These are phyloP conservation scores for Penicillium tannophilum DNA, from an alignment of 495 filamentous ascomycete species.

Conservation along the genomic window DNA sequence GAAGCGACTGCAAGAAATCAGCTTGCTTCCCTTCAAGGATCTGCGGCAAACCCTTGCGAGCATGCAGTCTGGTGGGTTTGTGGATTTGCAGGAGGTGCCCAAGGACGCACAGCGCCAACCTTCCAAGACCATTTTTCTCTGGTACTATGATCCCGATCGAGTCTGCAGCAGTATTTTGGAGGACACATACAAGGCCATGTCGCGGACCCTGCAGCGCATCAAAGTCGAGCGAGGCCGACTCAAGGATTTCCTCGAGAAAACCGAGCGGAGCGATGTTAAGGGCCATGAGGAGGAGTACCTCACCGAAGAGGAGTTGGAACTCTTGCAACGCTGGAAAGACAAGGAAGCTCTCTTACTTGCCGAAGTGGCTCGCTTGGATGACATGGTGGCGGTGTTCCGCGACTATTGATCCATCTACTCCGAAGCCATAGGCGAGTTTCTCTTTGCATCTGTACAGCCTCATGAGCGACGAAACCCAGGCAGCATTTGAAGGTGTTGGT, in stretches of 20 bases:
- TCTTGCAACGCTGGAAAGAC: conserved; percentile 66
- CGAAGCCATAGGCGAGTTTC: background rate
- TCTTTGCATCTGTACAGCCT: conserved; percentile 17
- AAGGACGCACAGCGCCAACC: conserved; percentile 77
- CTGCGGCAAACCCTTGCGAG: conserved; percentile 76
- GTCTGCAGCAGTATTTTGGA: conserved; percentile 66
- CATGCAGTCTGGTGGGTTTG: conserved; percentile 79
- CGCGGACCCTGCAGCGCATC: conserved; percentile 76
- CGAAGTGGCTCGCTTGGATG: conserved; percentile 78
- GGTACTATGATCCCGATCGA: conserved; percentile 81
- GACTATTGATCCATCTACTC: conserved; percentile 64
- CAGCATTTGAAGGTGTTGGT: conserved; percentile 2
- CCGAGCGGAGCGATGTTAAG: conserved; percentile 78
- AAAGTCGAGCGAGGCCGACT: conserved; percentile 68
- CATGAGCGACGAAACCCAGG: conserved; percentile 20
- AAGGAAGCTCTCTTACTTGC: conserved; percentile 75
- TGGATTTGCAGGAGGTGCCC: conserved; percentile 91
- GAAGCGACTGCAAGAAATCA: conserved; percentile 72
- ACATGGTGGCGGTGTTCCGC: conserved; percentile 76
- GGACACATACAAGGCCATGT: conserved; percentile 85
- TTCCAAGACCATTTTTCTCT: conserved; percentile 80
- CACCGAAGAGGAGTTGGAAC: conserved; percentile 63
- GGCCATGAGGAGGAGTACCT: conserved; percentile 79
- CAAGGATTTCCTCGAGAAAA: conserved; percentile 69
- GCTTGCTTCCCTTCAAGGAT: conserved; percentile 76